phyloP scores from a whole-genome alignment of 805 yeast species.

The Middelhovenomyces tepae region DNA sequence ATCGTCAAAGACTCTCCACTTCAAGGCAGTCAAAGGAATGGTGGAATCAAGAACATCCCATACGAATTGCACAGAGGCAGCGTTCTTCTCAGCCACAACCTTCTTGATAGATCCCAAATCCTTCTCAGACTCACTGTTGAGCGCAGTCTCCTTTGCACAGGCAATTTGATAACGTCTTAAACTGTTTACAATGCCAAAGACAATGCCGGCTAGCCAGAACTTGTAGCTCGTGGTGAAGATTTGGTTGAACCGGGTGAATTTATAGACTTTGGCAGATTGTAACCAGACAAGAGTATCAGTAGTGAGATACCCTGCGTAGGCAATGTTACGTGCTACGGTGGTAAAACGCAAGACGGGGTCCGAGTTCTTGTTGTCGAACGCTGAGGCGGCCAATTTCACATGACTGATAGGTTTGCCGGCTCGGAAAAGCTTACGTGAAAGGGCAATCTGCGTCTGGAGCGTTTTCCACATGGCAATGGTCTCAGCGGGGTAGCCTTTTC shows the following conservation, averaged over 20 bases:
- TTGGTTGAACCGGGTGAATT: conserved; percentile 22
- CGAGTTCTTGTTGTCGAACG: conserved; percentile 59
- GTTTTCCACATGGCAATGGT: conserved; percentile 42
- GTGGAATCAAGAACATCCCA: conserved; percentile 72
- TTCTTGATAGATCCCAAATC: conserved; percentile 31
- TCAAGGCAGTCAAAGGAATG: conserved; percentile 65
- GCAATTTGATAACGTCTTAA: conserved; percentile 44
- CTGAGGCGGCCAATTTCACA: conserved; percentile 56
- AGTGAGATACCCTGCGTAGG: conserved; percentile 27
- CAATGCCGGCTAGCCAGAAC: conserved; percentile 70
- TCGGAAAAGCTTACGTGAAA: conserved; percentile 76
- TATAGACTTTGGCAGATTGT: conserved; percentile 23
- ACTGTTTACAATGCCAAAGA: conserved; percentile 54
- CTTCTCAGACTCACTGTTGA: conserved; percentile 32
- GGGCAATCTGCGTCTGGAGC: conserved; percentile 53
- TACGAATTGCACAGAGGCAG: conserved; percentile 52
- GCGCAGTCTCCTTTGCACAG: conserved; percentile 28
- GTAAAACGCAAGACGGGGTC: conserved; percentile 48
- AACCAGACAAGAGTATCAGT: conserved; percentile 29
- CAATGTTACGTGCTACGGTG: conserved; percentile 27
- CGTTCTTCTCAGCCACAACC: conserved; percentile 36
- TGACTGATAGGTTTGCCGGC: conserved; percentile 70
- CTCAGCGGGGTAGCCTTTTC: conserved; percentile 44
- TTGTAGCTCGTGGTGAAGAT: conserved; percentile 47
- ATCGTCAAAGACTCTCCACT: conserved; percentile 54